Percentiles rank a stretch among this genome's conserved stretches.
phyloP scores from a whole-genome alignment of 1,139 yeast genomes.

The Lodderomyces elongisporus region DNA sequence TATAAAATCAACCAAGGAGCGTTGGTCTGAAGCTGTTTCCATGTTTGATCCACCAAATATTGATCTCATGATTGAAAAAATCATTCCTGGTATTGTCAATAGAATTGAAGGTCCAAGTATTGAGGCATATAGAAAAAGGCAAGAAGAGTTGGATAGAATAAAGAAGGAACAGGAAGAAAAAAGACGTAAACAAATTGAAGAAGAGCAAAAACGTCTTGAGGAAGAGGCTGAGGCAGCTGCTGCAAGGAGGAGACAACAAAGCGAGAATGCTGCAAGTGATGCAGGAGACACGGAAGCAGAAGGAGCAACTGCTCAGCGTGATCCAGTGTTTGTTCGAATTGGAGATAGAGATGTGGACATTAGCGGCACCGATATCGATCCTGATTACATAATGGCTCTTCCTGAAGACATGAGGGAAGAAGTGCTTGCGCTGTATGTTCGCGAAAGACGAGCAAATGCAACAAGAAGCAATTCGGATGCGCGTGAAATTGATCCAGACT shows the following conservation, averaged over 20 bases:
- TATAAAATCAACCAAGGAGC: conserved; percentile 55
- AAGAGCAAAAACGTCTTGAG: conserved; percentile 29
- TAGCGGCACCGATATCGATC: conserved; percentile 87
- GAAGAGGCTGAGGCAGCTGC: too few species aligned
- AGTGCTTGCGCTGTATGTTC: conserved; percentile 79
- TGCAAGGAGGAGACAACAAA: conserved; percentile 33
- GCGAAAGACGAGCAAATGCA: conserved; percentile 61
- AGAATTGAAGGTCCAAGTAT: conserved; percentile 48
- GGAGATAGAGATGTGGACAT: conserved; percentile 82
- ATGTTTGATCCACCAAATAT: conserved; percentile 44
- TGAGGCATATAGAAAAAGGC: conserved; percentile 23
- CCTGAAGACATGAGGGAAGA: conserved; percentile 95
- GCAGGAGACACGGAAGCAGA: too few species aligned
- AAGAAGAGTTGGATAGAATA: conserved; percentile 25
- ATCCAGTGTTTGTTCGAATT: conserved; percentile 66
- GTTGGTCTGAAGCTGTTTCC: conserved; percentile 64
- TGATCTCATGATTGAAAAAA: conserved; percentile 36
- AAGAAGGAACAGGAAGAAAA: conserved; percentile 28
- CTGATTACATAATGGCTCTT: conserved; percentile 81
- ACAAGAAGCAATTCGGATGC: conserved; percentile 36
- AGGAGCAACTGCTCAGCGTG: conserved; percentile 14
- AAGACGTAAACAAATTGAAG: conserved; percentile 25
- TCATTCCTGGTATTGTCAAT: conserved; percentile 50
- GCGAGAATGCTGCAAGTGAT: conserved; percentile 20
- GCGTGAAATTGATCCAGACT: conserved; percentile 76